Conservation (phyloP, 306 rosid genomes). For the Quillaja saponaria region DNA sequence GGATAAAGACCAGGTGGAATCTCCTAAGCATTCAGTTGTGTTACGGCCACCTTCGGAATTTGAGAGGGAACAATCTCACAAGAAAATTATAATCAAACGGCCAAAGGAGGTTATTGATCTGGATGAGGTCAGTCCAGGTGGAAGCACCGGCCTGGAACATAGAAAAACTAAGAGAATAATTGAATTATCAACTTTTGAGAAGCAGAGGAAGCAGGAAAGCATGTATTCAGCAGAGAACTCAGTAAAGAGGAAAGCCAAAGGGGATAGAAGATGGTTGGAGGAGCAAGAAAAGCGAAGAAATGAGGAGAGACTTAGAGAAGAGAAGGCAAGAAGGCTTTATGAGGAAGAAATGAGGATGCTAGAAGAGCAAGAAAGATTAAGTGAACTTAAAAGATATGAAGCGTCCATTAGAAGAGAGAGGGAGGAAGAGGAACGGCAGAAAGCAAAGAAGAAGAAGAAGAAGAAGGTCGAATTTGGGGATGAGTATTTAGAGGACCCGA, state of each 20-base stretch:
- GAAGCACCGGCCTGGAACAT: constrained; percentile 52
- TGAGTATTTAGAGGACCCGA: constrained; percentile 67
- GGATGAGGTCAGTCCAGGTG: constrained; percentile 69
- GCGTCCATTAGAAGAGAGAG: constrained; percentile 77
- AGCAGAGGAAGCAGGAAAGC: constrained; percentile 58
- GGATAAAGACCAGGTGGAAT: constrained; percentile 52
- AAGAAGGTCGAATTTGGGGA: constrained; percentile 59
- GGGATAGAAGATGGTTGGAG: constrained; percentile 70
- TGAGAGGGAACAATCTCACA: constrained; percentile 66
- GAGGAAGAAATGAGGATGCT: constrained; percentile 68
- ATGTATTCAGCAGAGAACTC: constrained; percentile 42
- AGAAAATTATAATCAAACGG: constrained; percentile 74
- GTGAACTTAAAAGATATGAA: constrained; percentile 65
- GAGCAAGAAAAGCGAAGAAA: constrained; percentile 71
- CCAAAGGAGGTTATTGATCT: constrained; percentile 72
- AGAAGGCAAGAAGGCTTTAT: constrained; percentile 52
- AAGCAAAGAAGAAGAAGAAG: constrained; percentile 74
- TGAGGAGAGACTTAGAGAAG: constrained; percentile 63
- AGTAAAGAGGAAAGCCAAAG: constrained; percentile 56
- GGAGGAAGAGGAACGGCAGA: constrained; percentile 86
- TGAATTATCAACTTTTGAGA: constrained; percentile 72
- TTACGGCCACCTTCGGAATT: constrained; percentile 51
- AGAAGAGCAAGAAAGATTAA: constrained; percentile 71
- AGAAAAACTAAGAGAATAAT: constrained; percentile 88
- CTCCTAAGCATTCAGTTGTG: constrained; percentile 46